Evolutionary conservation across 2,329 filamentous ascomycete genomes (phyloP).

Genomic region (Trichoderma arundinaceum): DNA sequence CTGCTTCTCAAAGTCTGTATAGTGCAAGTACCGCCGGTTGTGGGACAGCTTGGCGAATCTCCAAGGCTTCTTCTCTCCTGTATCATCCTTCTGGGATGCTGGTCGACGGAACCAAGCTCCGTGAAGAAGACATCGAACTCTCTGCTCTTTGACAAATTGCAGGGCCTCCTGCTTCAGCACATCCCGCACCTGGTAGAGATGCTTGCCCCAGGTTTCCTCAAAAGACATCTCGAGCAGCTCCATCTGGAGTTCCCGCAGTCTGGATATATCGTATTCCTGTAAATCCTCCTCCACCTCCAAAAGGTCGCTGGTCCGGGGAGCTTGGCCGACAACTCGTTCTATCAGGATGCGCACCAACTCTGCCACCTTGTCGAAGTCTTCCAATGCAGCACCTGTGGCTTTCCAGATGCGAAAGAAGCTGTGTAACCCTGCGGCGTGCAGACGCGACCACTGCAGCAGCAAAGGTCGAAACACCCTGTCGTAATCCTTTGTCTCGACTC

Average conservation of each 20-base stretch:
- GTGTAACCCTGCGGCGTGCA: conserved; percentile 85
- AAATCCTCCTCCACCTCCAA: conserved; percentile 89
- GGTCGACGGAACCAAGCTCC: conserved; percentile 83
- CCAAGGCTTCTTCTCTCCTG: conserved; percentile 65
- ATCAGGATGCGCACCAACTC: conserved; percentile 89
- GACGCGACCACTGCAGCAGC: conserved; percentile 87
- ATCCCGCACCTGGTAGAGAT: conserved; percentile 87
- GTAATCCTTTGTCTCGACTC: conserved; percentile 76
- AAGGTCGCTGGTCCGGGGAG: conserved; percentile 80
- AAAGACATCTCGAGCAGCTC: conserved; percentile 88
- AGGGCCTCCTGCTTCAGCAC: conserved; percentile 89
- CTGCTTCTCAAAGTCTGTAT: conserved; percentile 78
- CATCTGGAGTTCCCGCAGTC: conserved; percentile 88
- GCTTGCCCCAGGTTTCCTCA: conserved; percentile 91
- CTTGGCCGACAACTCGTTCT: conserved; percentile 85
- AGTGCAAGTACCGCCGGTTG: conserved; percentile 88
- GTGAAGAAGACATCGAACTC: conserved; percentile 84
- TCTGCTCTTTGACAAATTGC: conserved; percentile 96
- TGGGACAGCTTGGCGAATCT: conserved; percentile 88
- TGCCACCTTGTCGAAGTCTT: conserved; percentile 91
- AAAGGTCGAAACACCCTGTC: conserved; percentile 87
- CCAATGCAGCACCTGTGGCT: conserved; percentile 78
- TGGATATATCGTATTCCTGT: conserved; percentile 77
- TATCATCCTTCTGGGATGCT: conserved; percentile 40
- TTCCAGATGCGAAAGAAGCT: conserved; percentile 95